Conservation (phyloP, 768 basidiomycete genomes). For the Pisolithus sp. region DNA sequence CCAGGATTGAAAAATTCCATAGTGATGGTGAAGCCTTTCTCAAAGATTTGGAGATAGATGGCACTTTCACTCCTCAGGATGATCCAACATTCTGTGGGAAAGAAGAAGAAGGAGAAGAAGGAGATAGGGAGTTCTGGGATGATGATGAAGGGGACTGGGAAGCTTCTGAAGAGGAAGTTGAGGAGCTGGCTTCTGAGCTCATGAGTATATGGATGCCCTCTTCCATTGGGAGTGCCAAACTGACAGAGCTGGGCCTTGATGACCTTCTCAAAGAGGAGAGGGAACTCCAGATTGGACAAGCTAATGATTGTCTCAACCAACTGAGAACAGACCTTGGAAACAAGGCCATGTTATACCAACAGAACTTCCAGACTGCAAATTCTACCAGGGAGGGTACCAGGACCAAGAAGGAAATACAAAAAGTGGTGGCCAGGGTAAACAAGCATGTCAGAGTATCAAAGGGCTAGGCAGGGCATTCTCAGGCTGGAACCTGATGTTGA, state of each 20-base stretch:
- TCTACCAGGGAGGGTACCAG: not conserved
- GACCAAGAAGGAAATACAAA: not conserved
- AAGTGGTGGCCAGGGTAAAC: not conserved
- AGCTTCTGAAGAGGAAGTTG: not conserved
- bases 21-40: not conserved
- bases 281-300: conserved; percentile 1
- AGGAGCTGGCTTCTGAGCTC: not conserved
- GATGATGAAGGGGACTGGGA: not conserved
- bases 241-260: not conserved
- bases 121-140: not conserved
- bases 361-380: conserved; percentile 1
- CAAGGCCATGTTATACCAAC: conserved; percentile 1
- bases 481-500: not conserved
- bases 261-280: not conserved
- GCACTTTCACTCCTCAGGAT: not conserved
- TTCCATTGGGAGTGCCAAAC: not conserved
- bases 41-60: not conserved
- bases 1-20: not conserved
- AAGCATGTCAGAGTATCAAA: not conserved
- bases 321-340: not conserved
- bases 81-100: not conserved
- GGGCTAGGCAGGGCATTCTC: not conserved
- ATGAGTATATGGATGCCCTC: conserved; percentile 6
- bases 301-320: conserved; percentile 1
- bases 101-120: not conserved